A percentile compares a stretch with the other conserved stretches of the same genome.
phyloP scores from a whole-genome alignment of 768 basidiomycete species.

The Vararia minispora region DNA sequence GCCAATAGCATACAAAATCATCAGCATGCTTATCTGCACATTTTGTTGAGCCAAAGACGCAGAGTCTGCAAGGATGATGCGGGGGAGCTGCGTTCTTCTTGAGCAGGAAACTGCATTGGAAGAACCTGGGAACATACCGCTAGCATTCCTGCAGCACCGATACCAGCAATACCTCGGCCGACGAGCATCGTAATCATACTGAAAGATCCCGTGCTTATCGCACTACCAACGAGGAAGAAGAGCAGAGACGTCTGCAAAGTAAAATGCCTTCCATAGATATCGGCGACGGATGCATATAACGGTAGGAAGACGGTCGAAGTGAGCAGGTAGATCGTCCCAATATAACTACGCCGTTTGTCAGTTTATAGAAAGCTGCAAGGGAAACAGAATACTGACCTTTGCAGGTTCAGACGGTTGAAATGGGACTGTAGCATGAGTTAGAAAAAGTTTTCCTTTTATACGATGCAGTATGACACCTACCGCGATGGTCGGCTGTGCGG shows the following conservation, averaged over 20 bases:
- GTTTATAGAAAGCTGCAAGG: background rate
- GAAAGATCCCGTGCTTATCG: constrained; percentile 33
- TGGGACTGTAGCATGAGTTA: constrained; percentile 16
- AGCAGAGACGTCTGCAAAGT: constrained; percentile 33
- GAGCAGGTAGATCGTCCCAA: constrained; percentile 39
- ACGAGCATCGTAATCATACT: constrained; percentile 35
- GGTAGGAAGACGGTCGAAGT: constrained; percentile 44
- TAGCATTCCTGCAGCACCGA: constrained; percentile 35
- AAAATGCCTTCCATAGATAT: constrained; percentile 38
- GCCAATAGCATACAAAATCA: constrained; percentile 32
- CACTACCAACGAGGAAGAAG: constrained; percentile 35
- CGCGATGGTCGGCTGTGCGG: constrained; percentile 40
- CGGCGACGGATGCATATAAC: constrained; percentile 36
- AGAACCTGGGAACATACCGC: constrained; percentile 17
- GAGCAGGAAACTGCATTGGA: constrained; percentile 3
- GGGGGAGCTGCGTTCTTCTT: constrained; percentile 23
- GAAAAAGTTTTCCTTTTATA: background rate
- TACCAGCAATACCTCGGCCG: constrained; percentile 37
- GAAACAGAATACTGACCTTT: constrained; percentile 15
- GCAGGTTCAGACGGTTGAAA: constrained; percentile 24
- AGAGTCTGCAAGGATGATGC: constrained; percentile 34
- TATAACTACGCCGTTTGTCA: constrained; percentile 29
- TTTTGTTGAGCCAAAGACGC: constrained; percentile 31
- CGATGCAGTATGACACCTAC: constrained; percentile 18
- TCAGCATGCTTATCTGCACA: constrained; percentile 28